A percentile compares a stretch with the other conserved stretches of the same genome.
Conservation (phyloP, 345 rosid species). For the Cardamine occulta region DNA sequence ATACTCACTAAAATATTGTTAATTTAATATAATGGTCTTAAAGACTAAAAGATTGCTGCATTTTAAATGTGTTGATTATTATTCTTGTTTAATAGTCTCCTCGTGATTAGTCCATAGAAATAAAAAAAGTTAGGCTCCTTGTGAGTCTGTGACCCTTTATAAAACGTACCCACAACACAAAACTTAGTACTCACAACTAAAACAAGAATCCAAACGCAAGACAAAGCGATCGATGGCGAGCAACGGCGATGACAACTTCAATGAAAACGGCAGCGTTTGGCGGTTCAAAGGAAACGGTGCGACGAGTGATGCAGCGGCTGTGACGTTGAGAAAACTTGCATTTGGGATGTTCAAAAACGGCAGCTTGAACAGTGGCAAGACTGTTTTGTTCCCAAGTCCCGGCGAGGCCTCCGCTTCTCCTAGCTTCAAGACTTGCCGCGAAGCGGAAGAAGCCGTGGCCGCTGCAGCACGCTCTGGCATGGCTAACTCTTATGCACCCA, state of each 20-base stretch:
- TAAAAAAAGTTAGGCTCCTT: too few species aligned
- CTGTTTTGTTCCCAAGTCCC: constrained; percentile 51
- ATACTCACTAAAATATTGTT: too few species aligned
- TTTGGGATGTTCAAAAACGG: constrained; percentile 42
- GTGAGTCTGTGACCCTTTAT: background rate
- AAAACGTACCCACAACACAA: background rate
- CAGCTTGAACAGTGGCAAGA: constrained; percentile 39
- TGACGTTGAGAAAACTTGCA: constrained; percentile 48
- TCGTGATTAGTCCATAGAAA: too few species aligned
- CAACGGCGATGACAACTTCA: background rate
- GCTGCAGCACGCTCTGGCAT: constrained; percentile 53
- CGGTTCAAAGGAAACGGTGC: constrained; percentile 35
- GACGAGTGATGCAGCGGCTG: constrained; percentile 28
- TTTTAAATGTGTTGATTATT: background rate
- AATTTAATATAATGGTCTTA: too few species aligned
- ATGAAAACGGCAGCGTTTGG: constrained; percentile 16
- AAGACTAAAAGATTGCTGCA: background rate
- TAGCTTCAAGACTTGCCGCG: constrained; percentile 48
- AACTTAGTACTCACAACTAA: background rate
- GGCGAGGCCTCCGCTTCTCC: constrained; percentile 65
- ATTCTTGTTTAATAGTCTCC: background rate
- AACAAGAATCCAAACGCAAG: constrained; percentile 4
- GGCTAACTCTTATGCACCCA: constrained; percentile 52
- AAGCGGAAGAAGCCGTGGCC: constrained; percentile 58
- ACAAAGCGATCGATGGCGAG: constrained; percentile 12